Evolutionary conservation across 2,329 filamentous ascomycete genomes (phyloP).

Genomic region (Trichothecium sympodiale): DNA sequence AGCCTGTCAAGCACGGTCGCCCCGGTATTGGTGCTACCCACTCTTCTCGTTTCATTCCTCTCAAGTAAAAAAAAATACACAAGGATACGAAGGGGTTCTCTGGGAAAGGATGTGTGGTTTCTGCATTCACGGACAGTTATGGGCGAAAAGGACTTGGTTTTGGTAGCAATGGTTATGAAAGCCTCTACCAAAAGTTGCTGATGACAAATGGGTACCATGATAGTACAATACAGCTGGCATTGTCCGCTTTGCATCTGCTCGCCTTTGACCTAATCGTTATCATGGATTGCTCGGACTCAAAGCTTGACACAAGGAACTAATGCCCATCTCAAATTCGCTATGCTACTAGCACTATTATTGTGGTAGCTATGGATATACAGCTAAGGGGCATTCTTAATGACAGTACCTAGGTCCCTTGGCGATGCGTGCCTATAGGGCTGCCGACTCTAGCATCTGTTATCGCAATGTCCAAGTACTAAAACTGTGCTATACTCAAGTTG

Average conservation of each 20-base stretch:
- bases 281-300: no score
- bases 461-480: no score
- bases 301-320: no score
- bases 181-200: constrained; percentile 32
- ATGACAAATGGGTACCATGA: constrained; percentile 32
- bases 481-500: no score
- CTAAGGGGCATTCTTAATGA: no score
- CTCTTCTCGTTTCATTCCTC: constrained; percentile 99
- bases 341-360: background rate
- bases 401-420: no score
- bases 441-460: no score
- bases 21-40: constrained; percentile 99
- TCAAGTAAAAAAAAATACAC: constrained; percentile 93
- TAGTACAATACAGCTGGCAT: constrained; percentile 30
- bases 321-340: no score
- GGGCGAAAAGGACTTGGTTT: constrained; percentile 48
- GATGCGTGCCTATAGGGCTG: no score
- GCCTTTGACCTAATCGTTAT: constrained; percentile 13
- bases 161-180: constrained; percentile 31
- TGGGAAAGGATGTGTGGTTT: constrained; percentile 27
- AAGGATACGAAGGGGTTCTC: constrained; percentile 26
- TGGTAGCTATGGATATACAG: background rate
- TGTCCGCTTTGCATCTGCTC: constrained; percentile 14
- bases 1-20: constrained; percentile 99
- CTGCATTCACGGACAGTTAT: constrained; percentile 46